Evolutionary conservation across 176 grass and related monocot genomes (phyloP).

Genomic region (Musa schizocarpa): DNA sequence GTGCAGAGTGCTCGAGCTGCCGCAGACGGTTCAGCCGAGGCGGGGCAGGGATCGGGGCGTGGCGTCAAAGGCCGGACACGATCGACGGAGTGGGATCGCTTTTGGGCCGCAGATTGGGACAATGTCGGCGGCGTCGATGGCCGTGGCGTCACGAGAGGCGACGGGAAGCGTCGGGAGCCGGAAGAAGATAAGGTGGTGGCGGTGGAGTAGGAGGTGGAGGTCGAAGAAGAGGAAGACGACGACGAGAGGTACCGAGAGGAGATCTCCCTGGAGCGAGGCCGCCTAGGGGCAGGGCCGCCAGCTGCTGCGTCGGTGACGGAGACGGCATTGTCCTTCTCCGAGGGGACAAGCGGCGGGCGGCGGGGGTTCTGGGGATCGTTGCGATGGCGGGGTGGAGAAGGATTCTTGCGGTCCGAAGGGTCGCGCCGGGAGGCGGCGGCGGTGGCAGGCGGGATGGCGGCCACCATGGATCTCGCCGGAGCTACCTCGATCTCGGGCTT

Average conservation of each 20-base stretch:
- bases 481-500: background rate
- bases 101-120: background rate
- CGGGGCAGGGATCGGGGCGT: constrained; percentile 39
- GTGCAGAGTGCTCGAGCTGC: constrained; percentile 24
- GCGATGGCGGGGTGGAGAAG: background rate
- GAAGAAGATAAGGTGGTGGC: constrained; percentile 10
- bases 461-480: constrained; percentile 14
- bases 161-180: constrained; percentile 50
- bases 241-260: constrained; percentile 43
- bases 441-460: background rate
- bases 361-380: constrained; percentile 1
- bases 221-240: constrained; percentile 40
- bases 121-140: constrained; percentile 2
- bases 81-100: constrained; percentile 10
- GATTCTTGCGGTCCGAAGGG: background rate
- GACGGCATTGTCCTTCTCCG: constrained; percentile 33
- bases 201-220: constrained; percentile 14
- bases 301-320: no score
- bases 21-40: constrained; percentile 19
- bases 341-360: constrained; percentile 9
- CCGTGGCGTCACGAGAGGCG: constrained; percentile 30
- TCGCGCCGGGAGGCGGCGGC: background rate
- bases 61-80: constrained; percentile 42
- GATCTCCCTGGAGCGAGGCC: constrained; percentile 40
- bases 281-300: background rate